phyloP scores from a whole-genome alignment of 768 basidiomycete genomes.

The Filobasidium floriforme region DNA sequence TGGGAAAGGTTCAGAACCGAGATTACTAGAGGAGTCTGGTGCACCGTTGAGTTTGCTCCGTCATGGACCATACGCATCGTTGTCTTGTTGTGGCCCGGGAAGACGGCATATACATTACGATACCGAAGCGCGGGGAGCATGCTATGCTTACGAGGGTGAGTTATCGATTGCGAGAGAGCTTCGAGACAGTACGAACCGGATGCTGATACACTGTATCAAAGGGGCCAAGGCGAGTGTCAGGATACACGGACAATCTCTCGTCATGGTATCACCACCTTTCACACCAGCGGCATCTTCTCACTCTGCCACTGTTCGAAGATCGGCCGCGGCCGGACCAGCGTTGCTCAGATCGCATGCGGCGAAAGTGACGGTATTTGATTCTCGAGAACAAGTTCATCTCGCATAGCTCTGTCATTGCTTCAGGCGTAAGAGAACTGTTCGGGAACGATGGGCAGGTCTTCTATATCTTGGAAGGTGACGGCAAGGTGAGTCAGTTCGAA shows the following conservation, averaged over 20 bases:
- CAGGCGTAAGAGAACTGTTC: slow-evolving; percentile 75
- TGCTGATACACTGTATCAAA: slow-evolving; percentile 32
- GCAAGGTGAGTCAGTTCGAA: slow-evolving; percentile 53
- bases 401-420: slow-evolving; percentile 69
- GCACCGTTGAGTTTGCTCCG: slow-evolving; percentile 74
- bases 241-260: slow-evolving; percentile 71
- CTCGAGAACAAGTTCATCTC: slow-evolving; percentile 84
- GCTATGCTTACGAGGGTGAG: slow-evolving; percentile 84
- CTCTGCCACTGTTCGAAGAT: slow-evolving; percentile 64
- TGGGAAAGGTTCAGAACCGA: slow-evolving; percentile 61
- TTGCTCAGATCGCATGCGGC: slow-evolving; percentile 51
- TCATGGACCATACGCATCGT: slow-evolving; percentile 59
- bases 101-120: slow-evolving; percentile 86
- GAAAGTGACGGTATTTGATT: slow-evolving; percentile 71
- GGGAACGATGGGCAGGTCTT: slow-evolving; percentile 75
- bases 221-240: slow-evolving; percentile 71
- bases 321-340: slow-evolving; percentile 3
- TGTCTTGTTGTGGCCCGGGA: slow-evolving; percentile 80
- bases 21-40: slow-evolving; percentile 72
- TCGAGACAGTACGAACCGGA: too few species aligned
- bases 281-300: slow-evolving; percentile 58
- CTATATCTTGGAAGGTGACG: slow-evolving; percentile 60
- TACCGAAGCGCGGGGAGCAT: slow-evolving; percentile 69
- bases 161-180: background rate
- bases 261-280: slow-evolving; percentile 82